Conservation (phyloP, 148 eudicot species). For the Rheum nobile region DNA sequence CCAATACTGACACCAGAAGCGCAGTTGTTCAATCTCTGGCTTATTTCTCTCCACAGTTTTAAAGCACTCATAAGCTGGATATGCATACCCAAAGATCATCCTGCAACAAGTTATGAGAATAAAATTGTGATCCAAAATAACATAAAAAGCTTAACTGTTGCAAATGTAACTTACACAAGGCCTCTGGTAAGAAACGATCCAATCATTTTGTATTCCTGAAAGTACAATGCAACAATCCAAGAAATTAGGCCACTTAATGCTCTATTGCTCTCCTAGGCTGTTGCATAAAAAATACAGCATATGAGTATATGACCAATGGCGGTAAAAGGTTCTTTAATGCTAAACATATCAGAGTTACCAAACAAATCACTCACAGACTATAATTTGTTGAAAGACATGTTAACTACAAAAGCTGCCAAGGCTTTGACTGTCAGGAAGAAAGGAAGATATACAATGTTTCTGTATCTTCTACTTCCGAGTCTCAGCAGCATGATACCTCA, state of each 20-base stretch:
- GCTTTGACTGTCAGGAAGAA: no score
- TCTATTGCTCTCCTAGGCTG: not conserved
- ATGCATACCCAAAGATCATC: conserved; percentile 84
- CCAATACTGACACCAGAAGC: conserved; percentile 98
- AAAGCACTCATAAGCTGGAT: conserved; percentile 91
- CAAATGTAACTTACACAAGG: conserved; percentile 51
- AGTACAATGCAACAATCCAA: conserved; percentile 16
- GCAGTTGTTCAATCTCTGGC: conserved; percentile 83
- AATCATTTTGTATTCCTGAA: conserved; percentile 68
- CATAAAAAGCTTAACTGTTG: not conserved
- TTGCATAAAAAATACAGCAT: not conserved
- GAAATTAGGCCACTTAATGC: not conserved
- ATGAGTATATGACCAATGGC: not conserved
- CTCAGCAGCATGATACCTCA: not conserved
- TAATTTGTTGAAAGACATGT: not conserved
- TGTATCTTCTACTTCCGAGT: not conserved
- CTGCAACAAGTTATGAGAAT: conserved; percentile 24
- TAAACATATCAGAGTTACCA: not conserved
- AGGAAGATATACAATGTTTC: not conserved
- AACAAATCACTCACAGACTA: not conserved
- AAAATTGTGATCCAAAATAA: not conserved
- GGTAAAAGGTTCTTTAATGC: not conserved
- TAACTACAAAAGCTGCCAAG: not conserved
- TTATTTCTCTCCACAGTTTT: conserved; percentile 83
- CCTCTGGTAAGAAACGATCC: conserved; percentile 79